Conservation (phyloP, 2,329 filamentous ascomycete genomes). For the Dactylellina parvicollis region DNA sequence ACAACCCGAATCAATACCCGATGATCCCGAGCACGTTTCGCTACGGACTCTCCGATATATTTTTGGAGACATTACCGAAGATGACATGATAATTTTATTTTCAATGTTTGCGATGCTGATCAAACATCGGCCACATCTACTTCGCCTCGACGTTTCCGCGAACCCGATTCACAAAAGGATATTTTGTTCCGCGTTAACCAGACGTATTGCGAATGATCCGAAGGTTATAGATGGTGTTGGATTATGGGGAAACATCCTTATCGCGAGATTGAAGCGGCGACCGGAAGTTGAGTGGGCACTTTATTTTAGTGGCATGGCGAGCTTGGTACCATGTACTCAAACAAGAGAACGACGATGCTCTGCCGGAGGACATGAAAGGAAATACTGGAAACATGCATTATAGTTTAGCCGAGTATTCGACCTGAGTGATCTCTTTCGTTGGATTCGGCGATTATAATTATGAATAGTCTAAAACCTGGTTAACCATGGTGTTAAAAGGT, state of each 20-base stretch:
- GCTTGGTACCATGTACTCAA: not conserved
- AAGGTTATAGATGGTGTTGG: conserved; percentile 18
- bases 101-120: not conserved
- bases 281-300: conserved; percentile 19
- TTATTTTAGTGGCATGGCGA: conserved; percentile 7
- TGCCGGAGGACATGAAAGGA: not conserved
- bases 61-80: not conserved
- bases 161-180: conserved; percentile 11
- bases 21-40: not conserved
- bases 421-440: no score
- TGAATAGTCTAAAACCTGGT: no score
- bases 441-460: no score
- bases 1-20: not conserved
- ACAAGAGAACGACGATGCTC: not conserved
- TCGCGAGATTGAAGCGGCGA: conserved; percentile 8
- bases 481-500: no score
- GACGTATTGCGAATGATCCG: not conserved
- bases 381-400: no score
- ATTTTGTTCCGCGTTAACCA: conserved; percentile 9
- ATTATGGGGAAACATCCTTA: conserved; percentile 13
- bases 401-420: no score
- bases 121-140: not conserved
- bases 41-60: not conserved
- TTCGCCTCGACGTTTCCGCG: not conserved
- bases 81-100: not conserved